Base-by-base conservation (phyloP, 306 rosid species). In the Acmispon strigosus region DNA sequence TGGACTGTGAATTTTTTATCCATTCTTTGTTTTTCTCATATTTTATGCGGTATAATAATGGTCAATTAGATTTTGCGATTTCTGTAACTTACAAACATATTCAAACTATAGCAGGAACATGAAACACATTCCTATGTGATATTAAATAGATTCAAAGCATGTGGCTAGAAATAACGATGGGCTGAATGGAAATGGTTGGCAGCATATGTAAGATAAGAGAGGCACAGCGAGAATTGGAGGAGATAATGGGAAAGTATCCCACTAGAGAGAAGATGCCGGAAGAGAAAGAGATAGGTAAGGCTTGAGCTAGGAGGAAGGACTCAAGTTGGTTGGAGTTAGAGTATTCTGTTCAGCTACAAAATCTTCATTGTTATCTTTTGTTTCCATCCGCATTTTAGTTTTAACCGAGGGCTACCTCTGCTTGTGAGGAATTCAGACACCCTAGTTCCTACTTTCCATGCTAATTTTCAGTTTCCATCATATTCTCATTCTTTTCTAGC, bases 401-500 rank as follows among this genome's bases (percentile, higher is more conserved):
- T 19, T 44, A 20, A 17, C 78, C 19, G 52, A 45, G 22, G 67
- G 14, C 12, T 47, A 19, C 22, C 16, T 64, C 19, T 1, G 49
- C 14, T 32, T 1, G 43, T 34, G 47, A 43, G 66, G n/a, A 53
- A 39, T 16, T n/a, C 15, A 32, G 52, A 8, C 27, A 22, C 37
- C 37, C 37, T 8, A 32, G 37, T 5, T 16, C 15, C 57, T 63
- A 16, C 39, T 74, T 53, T 63, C 69, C 16, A 11, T 44, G 51
- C 19, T 39, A 39, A 51, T 62, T 54, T 49, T 27, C 59, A 74
- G 41, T 59, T 75, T 17, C 10, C 57, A 66, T 44, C 60, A 74
- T 37, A 39, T 24, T 72, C 82, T 66, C 57, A 72, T 29, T 56
- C 52, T 42, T 66, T 22, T 53, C 59, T 51, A 50, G 17, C 6